Conservation (phyloP, 1,284 basidiomycete species). For the Ganoderma multipileum region DNA sequence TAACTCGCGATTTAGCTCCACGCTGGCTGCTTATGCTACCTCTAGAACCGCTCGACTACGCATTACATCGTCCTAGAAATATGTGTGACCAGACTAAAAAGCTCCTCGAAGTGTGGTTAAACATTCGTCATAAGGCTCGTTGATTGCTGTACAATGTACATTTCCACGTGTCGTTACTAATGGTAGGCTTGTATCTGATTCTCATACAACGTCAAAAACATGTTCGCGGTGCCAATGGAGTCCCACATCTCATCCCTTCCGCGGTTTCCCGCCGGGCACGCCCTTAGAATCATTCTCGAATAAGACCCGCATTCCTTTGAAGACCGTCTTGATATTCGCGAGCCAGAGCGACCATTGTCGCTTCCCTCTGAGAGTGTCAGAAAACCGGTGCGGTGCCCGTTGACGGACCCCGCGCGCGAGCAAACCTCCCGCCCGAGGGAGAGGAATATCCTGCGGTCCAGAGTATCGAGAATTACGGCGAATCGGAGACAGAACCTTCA, state of each 20-base stretch:
- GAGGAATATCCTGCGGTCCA: background rate
- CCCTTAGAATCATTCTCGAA: background rate
- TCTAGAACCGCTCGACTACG: no score
- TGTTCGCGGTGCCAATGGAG: background rate
- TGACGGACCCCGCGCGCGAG: background rate
- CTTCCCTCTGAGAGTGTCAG: background rate
- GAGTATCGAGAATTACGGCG: background rate
- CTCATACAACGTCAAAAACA: background rate
- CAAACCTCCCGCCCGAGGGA: background rate
- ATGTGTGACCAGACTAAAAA: no score
- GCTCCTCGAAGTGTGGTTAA: no score
- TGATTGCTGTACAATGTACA: no score
- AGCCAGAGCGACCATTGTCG: background rate
- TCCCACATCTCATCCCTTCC: background rate
- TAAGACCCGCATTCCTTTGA: background rate
- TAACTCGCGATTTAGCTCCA: background rate
- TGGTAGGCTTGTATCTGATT: no score
- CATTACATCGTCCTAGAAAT: no score
- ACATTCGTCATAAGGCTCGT: no score
- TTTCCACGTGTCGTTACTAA: no score
- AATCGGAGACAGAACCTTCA: background rate
- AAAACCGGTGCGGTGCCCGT: background rate
- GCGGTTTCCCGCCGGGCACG: background rate
- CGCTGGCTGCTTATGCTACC: background rate
- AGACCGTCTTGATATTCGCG: background rate